Percentiles rank a stretch among this genome's conserved stretches.
These are phyloP conservation scores for Pyrus bretschneideri DNA, from an alignment of 306 rosid genomes.

Conservation along the genomic window DNA sequence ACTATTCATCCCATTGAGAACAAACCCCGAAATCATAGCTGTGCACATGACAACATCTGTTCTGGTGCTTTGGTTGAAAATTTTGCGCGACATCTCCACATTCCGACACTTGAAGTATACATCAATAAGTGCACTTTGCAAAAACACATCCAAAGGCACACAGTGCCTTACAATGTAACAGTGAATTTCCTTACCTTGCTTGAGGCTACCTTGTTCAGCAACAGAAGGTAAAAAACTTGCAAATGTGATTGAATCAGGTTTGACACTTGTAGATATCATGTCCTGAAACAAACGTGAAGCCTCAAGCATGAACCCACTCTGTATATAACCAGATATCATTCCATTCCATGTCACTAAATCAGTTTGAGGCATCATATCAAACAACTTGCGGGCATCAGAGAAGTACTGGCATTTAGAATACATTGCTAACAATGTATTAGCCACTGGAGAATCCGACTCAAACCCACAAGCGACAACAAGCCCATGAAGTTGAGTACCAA, in stretches of 20 bases:
- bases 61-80: constrained; percentile 2
- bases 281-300: constrained; percentile 9
- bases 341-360: constrained; percentile 27
- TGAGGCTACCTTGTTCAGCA: not conserved
- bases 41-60: constrained; percentile 65
- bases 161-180: constrained; percentile 12
- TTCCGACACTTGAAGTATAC: constrained; percentile 18
- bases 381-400: constrained; percentile 6
- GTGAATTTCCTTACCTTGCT: constrained; percentile 19
- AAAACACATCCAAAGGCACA: constrained; percentile 9
- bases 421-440: constrained; percentile 20
- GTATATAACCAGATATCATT: constrained; percentile 20
- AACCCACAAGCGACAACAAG: constrained; percentile 46
- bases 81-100: not conserved
- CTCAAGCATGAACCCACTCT: constrained; percentile 20
- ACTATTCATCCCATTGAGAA: constrained; percentile 41
- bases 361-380: constrained; percentile 14
- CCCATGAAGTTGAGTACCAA: constrained; percentile 74
- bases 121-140: constrained; percentile 18
- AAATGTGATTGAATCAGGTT: constrained; percentile 14
- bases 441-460: constrained; percentile 17
- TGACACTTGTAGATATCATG: constrained; percentile 12
- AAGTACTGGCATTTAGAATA: constrained; percentile 18
- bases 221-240: constrained; percentile 19
- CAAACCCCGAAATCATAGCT: constrained; percentile 67